These are phyloP conservation scores for Murraya koenigii DNA, from an alignment of 345 rosid species.

Conservation along the genomic window DNA sequence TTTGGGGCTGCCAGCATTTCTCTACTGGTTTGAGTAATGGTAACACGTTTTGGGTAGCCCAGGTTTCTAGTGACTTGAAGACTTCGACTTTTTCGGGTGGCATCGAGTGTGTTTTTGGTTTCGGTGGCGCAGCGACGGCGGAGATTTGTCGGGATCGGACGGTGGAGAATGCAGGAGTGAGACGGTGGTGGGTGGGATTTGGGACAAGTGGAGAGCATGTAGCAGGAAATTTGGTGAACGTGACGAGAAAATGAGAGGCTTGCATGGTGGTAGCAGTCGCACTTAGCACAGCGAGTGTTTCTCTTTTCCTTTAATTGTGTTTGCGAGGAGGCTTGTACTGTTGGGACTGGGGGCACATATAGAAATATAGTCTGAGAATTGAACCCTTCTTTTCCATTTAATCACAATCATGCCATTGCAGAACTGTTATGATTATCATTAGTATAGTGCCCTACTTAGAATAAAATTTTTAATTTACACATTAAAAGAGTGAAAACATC, in stretches of 20 bases:
- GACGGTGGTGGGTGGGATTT: not conserved
- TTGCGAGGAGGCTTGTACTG: not conserved
- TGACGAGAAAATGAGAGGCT: slow-evolving; percentile 19
- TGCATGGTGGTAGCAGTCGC: slow-evolving; percentile 35
- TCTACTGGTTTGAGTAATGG: slow-evolving; percentile 73
- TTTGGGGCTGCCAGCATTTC: slow-evolving; percentile 67
- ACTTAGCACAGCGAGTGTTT: too few species aligned
- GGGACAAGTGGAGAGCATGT: slow-evolving; percentile 12
- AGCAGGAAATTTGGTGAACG: not conserved
- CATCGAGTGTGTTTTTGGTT: slow-evolving; percentile 49
- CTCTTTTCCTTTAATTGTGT: not conserved
- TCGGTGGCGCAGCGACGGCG: slow-evolving; percentile 36
- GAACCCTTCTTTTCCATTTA: too few species aligned
- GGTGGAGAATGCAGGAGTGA: slow-evolving; percentile 9
- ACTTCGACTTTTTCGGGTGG: slow-evolving; percentile 60
- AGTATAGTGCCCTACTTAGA: too few species aligned
- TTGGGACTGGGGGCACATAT: too few species aligned
- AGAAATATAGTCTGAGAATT: too few species aligned
- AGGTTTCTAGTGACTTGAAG: slow-evolving; percentile 60
- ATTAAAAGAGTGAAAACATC: too few species aligned
- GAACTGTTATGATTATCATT: too few species aligned
- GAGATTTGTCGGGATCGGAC: slow-evolving; percentile 6
- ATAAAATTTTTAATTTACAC: too few species aligned
- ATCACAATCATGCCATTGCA: too few species aligned
- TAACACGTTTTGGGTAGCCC: slow-evolving; percentile 51